A percentile compares a stretch with the other conserved stretches of the same genome.
Evolutionary conservation across 352 stramenopile species (phyloP).

Genomic region (Hyaloperonospora brassicae): DNA sequence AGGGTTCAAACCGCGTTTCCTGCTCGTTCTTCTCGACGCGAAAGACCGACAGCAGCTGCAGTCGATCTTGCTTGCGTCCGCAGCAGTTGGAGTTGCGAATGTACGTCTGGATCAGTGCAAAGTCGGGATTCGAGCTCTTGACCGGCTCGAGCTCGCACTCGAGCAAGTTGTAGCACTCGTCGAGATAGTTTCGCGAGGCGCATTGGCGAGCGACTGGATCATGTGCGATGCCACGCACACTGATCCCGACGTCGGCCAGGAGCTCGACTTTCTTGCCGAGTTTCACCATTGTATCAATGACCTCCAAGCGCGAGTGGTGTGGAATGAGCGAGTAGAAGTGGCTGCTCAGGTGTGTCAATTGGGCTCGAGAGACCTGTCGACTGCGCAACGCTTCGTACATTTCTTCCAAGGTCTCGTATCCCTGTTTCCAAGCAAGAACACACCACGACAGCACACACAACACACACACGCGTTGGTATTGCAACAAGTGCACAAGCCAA

Average conservation of each 20-base stretch:
- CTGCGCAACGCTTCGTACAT: slow-evolving; percentile 50
- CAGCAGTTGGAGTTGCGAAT: slow-evolving; percentile 68
- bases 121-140: slow-evolving; percentile 36
- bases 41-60: slow-evolving; percentile 55
- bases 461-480: slow-evolving; percentile 1
- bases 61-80: slow-evolving; percentile 39
- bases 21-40: slow-evolving; percentile 47
- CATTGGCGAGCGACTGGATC: slow-evolving; percentile 34
- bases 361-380: slow-evolving; percentile 28
- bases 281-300: slow-evolving; percentile 66
- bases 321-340: slow-evolving; percentile 66
- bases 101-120: slow-evolving; percentile 54
- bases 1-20: slow-evolving; percentile 43
- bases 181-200: slow-evolving; percentile 47
- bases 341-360: slow-evolving; percentile 43
- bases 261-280: slow-evolving; percentile 50
- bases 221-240: slow-evolving; percentile 31
- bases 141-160: slow-evolving; percentile 45
- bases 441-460: not conserved
- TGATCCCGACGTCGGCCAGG: slow-evolving; percentile 45
- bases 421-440: too few relatives aligned
- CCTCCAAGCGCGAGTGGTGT: slow-evolving; percentile 37
- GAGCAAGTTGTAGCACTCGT: slow-evolving; percentile 50
- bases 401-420: slow-evolving; percentile 53
- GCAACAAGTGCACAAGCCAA: too few relatives aligned